Evolutionary conservation across 352 stramenopile genomes (phyloP), one percentile per base, ranked within the genome.

Genomic region (Phytophthora agathidicida): DNA sequence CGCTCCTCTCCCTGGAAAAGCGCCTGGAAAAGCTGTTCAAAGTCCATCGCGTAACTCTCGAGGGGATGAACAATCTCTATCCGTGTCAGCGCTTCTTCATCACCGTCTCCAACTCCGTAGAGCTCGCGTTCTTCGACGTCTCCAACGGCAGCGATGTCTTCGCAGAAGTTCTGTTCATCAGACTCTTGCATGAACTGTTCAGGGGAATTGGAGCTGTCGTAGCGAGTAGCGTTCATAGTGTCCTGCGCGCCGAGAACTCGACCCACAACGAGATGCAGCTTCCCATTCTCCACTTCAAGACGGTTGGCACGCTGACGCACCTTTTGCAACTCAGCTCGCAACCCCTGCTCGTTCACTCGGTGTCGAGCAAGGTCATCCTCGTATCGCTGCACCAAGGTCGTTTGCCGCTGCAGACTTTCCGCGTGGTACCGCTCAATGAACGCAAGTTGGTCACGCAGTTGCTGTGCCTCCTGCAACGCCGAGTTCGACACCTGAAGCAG

Each of bases 251-350:
- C 67, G 5, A 81, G 48, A 7, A 89, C 43, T 9, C 61, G 50
- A 38, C 59, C 59, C 3, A 89, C 61, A 16, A 77, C 68, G 19
- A 70, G 59, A 16, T 71, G 77, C 8, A 89, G 46, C 39, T 85
- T 65, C 5, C 59, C 63, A 39, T 86, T 88, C 54, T 89, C 80
- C 30, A 82, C 73, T 11, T 51, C 68, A 10, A 85, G 59, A 1
- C 75, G 73, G 20, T 77, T 83, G 9, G 63, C 63, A 20, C 75
- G 77, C 44, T 86, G 80, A 6, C 71, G 59, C 13, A 75, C 77
- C 42, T 71, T 79, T 28, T 85, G 75, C 20, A 89, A 53, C 46
- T 89, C 75, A 20, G 80, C 80, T 36, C 75, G 71, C 23, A 89
- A 61, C 13, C 68, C 54, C 33, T 75, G 64, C 5, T 64, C 59